Conservation (phyloP, 2,329 filamentous ascomycete genomes). For the Colletotrichum sp. region DNA sequence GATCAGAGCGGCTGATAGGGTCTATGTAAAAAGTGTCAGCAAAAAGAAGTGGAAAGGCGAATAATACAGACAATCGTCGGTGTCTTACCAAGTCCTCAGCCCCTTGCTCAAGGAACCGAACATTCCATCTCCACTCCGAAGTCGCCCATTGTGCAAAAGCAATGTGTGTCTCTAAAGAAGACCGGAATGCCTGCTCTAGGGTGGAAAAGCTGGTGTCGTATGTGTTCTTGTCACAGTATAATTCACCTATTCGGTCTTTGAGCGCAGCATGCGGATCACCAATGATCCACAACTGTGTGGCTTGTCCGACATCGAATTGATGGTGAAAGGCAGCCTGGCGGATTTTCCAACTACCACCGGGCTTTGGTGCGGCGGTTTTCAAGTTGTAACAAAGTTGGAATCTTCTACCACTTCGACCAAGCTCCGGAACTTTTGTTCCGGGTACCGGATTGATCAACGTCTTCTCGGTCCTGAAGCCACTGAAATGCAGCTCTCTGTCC, state of each 20-base stretch:
- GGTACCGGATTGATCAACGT: constrained; percentile 21
- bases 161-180: neutral
- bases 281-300: constrained; percentile 45
- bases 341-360: constrained; percentile 32
- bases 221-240: neutral
- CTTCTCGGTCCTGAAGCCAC: constrained; percentile 38
- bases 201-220: constrained; percentile 31
- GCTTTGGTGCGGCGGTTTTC: constrained; percentile 25
- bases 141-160: neutral
- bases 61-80: too few relatives aligned
- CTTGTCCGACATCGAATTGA: constrained; percentile 39
- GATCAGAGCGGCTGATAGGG: too few relatives aligned
- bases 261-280: constrained; percentile 36
- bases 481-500: constrained; percentile 35
- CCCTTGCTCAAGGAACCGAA: constrained; percentile 18
- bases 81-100: neutral
- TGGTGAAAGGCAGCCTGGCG: constrained; percentile 42
- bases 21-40: too few relatives aligned
- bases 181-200: constrained; percentile 32
- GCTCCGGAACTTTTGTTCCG: constrained; percentile 17
- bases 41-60: too few relatives aligned
- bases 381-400: constrained; percentile 41
- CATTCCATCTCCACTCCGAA: constrained; percentile 27
- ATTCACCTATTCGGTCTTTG: constrained; percentile 11
- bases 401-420: constrained; percentile 36